phyloP scores from a whole-genome alignment of 1,284 basidiomycete species.

The Takashimella tepidaria region DNA sequence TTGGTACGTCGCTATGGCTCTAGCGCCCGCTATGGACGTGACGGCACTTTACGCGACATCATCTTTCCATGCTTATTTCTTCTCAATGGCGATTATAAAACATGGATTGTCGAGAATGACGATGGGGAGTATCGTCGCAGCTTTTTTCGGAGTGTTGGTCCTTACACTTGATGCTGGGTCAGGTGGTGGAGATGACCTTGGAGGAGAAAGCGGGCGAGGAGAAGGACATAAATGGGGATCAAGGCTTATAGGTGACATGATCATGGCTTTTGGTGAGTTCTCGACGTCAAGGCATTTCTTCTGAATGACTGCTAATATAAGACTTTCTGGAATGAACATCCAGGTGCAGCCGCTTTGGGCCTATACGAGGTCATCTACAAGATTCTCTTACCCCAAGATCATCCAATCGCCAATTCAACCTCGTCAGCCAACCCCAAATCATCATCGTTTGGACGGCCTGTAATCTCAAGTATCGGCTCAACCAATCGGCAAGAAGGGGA shows the following conservation, averaged over 20 bases:
- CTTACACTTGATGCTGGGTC: slow-evolving; percentile 30
- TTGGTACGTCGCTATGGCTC: slow-evolving; percentile 41
- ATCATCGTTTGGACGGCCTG: no score
- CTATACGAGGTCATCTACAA: slow-evolving; percentile 50
- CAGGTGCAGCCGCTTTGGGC: slow-evolving; percentile 42
- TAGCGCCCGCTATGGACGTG: slow-evolving; percentile 36
- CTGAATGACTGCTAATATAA: neutral
- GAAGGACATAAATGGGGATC: neutral
- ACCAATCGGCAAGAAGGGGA: slow-evolving; percentile 3
- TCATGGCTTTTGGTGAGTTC: slow-evolving; percentile 43
- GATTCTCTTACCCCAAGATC: slow-evolving; percentile 41
- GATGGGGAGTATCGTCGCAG: slow-evolving; percentile 37
- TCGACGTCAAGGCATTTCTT: neutral
- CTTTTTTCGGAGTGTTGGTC: slow-evolving; percentile 43
- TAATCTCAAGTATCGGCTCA: neutral
- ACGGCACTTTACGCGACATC: slow-evolving; percentile 42
- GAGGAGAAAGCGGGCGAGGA: slow-evolving; percentile 1
- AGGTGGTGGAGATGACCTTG: slow-evolving; percentile 17
- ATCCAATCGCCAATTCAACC: slow-evolving; percentile 2
- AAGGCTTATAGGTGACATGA: slow-evolving; percentile 38
- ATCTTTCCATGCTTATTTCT: slow-evolving; percentile 41
- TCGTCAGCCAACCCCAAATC: slow-evolving; percentile 5
- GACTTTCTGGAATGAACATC: neutral
- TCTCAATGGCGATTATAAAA: slow-evolving; percentile 40
- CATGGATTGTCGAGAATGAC: slow-evolving; percentile 37